Evolutionary conservation across 306 rosid species (phyloP).

Genomic region (Abrus precatorius): DNA sequence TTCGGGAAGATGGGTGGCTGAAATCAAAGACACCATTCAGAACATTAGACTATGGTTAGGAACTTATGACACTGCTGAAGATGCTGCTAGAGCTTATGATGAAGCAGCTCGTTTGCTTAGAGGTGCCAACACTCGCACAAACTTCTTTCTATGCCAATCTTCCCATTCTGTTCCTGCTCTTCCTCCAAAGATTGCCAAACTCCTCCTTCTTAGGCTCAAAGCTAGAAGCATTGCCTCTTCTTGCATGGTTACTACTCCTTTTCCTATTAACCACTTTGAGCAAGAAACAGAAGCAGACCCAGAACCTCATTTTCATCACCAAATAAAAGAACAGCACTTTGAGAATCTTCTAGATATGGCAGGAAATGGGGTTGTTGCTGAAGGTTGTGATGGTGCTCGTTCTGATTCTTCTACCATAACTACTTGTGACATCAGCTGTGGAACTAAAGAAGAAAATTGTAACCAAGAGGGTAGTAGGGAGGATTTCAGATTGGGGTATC

Average conservation of each 20-base stretch:
- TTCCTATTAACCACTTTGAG: conserved; percentile 28
- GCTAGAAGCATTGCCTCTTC: conserved; percentile 51
- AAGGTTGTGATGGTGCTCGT: conserved; percentile 33
- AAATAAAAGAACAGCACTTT: conserved; percentile 33
- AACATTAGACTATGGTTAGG: conserved; percentile 61
- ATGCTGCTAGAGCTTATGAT: conserved; percentile 64
- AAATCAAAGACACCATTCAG: conserved; percentile 61
- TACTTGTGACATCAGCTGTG: conserved; percentile 34
- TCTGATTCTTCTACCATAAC: conserved; percentile 31
- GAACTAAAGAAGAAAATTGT: conserved; percentile 40
- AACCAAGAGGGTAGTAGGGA: conserved; percentile 35
- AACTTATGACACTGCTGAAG: conserved; percentile 63
- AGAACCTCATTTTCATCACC: conserved; percentile 17
- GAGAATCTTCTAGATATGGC: conserved; percentile 28
- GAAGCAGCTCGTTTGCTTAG: conserved; percentile 62
- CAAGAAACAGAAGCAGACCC: conserved; percentile 33
- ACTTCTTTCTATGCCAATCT: conserved; percentile 47
- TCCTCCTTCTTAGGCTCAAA: conserved; percentile 59
- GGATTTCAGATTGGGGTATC: conserved; percentile 26
- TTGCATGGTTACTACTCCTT: conserved; percentile 10
- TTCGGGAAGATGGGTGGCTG: conserved; percentile 60
- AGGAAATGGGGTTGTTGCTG: conserved; percentile 32
- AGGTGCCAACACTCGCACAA: conserved; percentile 59
- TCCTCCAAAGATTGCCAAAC: conserved; percentile 60
- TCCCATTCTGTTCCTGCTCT: conserved; percentile 48